These are phyloP conservation scores for Aspergillus sp. DNA, from an alignment of 2,329 filamentous ascomycete species.

Conservation along the genomic window DNA sequence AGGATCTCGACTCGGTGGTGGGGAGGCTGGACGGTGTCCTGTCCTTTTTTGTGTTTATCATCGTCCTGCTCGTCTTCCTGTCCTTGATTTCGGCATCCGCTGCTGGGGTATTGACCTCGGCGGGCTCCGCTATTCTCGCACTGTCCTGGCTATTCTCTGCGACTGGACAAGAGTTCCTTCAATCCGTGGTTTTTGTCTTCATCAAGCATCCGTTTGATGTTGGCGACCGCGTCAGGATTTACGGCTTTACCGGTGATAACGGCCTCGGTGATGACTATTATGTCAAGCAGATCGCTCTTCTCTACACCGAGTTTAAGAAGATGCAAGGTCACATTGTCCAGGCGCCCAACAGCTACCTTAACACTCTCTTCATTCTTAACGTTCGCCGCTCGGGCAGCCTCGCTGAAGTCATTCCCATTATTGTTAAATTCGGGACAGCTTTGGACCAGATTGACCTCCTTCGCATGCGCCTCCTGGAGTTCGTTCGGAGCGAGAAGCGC, in stretches of 20 bases:
- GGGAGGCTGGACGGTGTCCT: conserved; percentile 83
- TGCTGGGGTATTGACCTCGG: conserved; percentile 81
- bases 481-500: conserved; percentile 74
- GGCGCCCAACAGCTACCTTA: conserved; percentile 87
- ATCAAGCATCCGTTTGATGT: conserved; percentile 97
- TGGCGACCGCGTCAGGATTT: conserved; percentile 83
- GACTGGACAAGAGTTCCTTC: conserved; percentile 87
- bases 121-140: conserved; percentile 77
- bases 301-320: conserved; percentile 98
- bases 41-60: conserved; percentile 72
- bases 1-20: conserved; percentile 90
- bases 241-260: conserved; percentile 74
- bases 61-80: conserved; percentile 76
- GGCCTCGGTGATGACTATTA: conserved; percentile 87
- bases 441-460: conserved; percentile 74
- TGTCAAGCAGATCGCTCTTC: conserved; percentile 82
- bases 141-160: conserved; percentile 87
- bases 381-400: conserved; percentile 81
- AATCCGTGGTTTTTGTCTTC: conserved; percentile 91
- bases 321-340: conserved; percentile 96
- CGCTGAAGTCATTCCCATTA: conserved; percentile 73
- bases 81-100: conserved; percentile 83
- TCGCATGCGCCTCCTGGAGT: conserved; percentile 70
- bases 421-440: conserved; percentile 81
- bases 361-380: conserved; percentile 89